Evolutionary conservation across 371 early-diverging fungal genomes (phyloP), one percentile per base, ranked within the genome.

Genomic region (Actinomucor elegans): DNA sequence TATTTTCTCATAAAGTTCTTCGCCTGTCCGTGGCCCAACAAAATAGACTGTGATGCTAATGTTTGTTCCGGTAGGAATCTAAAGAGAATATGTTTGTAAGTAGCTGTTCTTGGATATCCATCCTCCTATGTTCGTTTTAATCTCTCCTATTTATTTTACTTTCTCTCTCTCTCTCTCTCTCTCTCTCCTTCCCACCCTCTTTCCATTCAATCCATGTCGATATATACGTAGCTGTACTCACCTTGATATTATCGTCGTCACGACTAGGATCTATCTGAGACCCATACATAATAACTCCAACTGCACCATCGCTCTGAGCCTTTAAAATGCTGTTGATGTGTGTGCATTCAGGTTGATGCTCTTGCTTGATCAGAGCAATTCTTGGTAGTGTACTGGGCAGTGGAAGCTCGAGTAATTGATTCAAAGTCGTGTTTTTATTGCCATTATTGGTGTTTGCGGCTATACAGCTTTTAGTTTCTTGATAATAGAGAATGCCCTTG

Each of bases 401-500:
- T 7, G 23, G n/a, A 26, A n/a, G 12, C 10, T 36, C 27, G 3
- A 10, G 14, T 11, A 17, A 3, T n/a, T 28, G 44, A 10, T 27
- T n/a, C n/a, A n/a, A n/a, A n/a, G n/a, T n/a, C n/a, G n/a, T n/a
- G n/a, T n/a, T n/a, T n/a, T n/a, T n/a, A n/a, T n/a, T n/a, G n/a
- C n/a, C n/a, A n/a, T n/a, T n/a, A n/a, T n/a, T n/a, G n/a, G n/a
- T n/a, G n/a, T n/a, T 40, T 5, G 21, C 18, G 14, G 12, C 17
- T 15, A 7, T 36, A 27, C 48, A 48, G 23, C 27, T 1, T 1
- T 4, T 14, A 11, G 28, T 26, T 4, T 37, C 29, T 49, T 49
- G 50, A 12, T 26, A n/a, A 26, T 49, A 49, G 5, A 49, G 29
- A 29, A 49, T 40, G 12, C 50, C 50, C n/a, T 49, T 49, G 28